Base-by-base conservation (phyloP, 148 eudicot species). In the Polygonum aviculare region DNA sequence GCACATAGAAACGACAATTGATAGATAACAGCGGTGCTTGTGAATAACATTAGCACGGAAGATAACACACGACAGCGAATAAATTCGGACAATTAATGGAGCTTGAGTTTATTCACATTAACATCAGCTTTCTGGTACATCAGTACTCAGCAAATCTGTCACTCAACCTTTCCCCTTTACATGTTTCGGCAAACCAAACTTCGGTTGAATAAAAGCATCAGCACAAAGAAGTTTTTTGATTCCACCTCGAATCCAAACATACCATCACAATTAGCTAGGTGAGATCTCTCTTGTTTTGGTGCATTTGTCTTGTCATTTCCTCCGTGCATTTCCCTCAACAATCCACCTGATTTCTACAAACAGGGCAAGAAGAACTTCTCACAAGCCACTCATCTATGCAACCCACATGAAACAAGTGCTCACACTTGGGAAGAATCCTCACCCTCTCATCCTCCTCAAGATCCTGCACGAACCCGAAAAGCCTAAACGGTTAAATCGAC, bases 301-400 rank as follows among this genome's bases (percentile, higher is more conserved):
- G 26, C 26, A 54, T 26, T 26, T 18, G 19, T 21, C 9, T 55
- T 19, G 8, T 55, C 31, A 21, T 19, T 33, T 22, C 33, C 22
- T 21, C 35, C 63, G 26, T 39, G 48, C 7, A 70, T 35, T 69
- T 11, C 45, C 15, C 47, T 69, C 12, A 22, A 38, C 21, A 70
- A 39, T 70, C 47, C 47, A 82, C 50, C 21, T 39, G 78, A 5
- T 78, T 80, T 82, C 88, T 78, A 51, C 88, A 85, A 76, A 85
- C 55, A 70, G 88, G 88, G 48, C 88, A 85, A 36, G 88, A 80
- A 55, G 80, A 80, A 81, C 72, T 73, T 78, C 84, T 62, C 12
- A 63, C 79, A 55, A 85, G 80, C 88, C 88, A 85, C 80, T 79
- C 80, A 54, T 85, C 85, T 70, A 85, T 79, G 70, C 88, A 85